Evolutionary conservation across 495 filamentous ascomycete genomes (phyloP).

Genomic region (Aspergillus cavernicola): DNA sequence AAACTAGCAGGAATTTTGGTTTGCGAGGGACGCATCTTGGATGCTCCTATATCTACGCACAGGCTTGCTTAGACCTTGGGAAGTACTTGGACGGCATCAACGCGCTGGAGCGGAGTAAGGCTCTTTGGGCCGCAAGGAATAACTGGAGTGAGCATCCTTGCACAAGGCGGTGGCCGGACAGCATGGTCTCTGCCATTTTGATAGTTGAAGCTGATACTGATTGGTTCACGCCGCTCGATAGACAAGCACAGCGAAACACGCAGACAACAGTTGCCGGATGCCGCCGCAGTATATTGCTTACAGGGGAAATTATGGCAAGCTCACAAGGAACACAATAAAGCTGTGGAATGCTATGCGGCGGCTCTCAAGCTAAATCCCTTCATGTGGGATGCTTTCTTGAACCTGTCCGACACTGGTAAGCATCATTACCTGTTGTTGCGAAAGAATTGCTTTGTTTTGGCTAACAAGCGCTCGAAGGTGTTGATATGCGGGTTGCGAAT

Average conservation of each 20-base stretch:
- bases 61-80: constrained; percentile 76
- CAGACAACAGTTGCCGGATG: constrained; percentile 71
- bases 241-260: constrained; percentile 64
- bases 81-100: constrained; percentile 73
- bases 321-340: constrained; percentile 74
- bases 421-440: constrained; percentile 4
- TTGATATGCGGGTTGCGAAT: constrained; percentile 70
- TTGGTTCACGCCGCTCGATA: constrained; percentile 29
- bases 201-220: not conserved
- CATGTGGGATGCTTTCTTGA: constrained; percentile 95
- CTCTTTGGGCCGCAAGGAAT: constrained; percentile 66
- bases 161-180: not conserved
- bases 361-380: constrained; percentile 89
- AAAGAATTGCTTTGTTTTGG: not conserved
- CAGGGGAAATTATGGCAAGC: constrained; percentile 84
- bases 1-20: constrained; percentile 61
- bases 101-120: constrained; percentile 71
- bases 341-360: constrained; percentile 79
- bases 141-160: constrained; percentile 56
- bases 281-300: constrained; percentile 72
- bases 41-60: constrained; percentile 87
- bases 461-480: constrained; percentile 53
- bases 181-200: not conserved
- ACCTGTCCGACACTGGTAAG: constrained; percentile 67
- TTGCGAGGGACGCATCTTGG: constrained; percentile 71